A percentile compares a stretch with the other conserved stretches of the same genome.
Conservation (phyloP, 306 rosid species). For the Corylus avellana region DNA sequence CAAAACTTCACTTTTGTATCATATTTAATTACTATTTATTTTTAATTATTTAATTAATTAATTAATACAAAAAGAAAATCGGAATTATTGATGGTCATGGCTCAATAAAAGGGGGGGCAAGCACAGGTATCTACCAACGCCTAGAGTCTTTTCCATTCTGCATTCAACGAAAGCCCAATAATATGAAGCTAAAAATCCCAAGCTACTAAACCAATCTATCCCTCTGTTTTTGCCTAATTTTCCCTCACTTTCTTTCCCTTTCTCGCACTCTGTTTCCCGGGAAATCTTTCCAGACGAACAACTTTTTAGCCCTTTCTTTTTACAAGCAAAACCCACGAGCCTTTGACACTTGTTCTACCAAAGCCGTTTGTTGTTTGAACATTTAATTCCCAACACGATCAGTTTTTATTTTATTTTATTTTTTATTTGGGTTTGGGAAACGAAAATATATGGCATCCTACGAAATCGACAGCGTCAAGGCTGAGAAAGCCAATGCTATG, state of each 20-base stretch:
- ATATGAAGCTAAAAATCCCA: too few species aligned
- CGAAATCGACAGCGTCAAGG: conserved; percentile 19
- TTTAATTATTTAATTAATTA: too few species aligned
- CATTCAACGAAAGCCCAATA: too few species aligned
- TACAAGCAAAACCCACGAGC: neutral
- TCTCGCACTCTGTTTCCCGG: neutral
- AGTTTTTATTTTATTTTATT: neutral
- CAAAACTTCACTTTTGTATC: too few species aligned
- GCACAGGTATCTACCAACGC: too few species aligned
- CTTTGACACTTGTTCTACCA: neutral
- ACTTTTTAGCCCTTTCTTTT: neutral
- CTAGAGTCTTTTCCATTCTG: too few species aligned
- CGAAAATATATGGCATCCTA: neutral
- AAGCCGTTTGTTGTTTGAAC: neutral
- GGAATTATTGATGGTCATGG: neutral
- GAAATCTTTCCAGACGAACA: neutral
- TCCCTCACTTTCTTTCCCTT: neutral
- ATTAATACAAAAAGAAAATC: too few species aligned
- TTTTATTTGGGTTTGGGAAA: neutral
- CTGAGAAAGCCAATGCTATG: conserved; percentile 41
- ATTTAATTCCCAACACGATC: neutral
- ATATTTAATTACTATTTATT: too few species aligned
- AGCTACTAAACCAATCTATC: too few species aligned
- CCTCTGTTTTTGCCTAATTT: too few species aligned
- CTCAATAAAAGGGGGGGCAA: too few species aligned